phyloP scores from a whole-genome alignment of 1,284 basidiomycete genomes.

The Quambalaria eucalypti region DNA sequence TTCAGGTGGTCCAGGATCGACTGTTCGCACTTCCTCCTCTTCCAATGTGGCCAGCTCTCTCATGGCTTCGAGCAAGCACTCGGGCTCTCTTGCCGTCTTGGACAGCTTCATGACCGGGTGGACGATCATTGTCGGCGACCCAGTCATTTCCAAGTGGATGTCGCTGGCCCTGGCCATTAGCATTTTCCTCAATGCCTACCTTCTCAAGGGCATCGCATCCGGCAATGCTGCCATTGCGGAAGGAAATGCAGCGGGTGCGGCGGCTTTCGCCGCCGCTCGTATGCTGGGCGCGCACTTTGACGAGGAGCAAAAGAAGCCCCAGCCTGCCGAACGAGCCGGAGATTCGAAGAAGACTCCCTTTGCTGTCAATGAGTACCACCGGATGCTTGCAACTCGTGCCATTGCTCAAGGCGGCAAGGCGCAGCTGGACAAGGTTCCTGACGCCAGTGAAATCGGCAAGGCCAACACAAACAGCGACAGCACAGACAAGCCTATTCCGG shows the following conservation, averaged over 20 bases:
- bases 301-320: constrained; percentile 1
- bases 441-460: neutral
- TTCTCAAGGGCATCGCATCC: constrained; percentile 65
- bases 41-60: constrained; percentile 1
- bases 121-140: constrained; percentile 89
- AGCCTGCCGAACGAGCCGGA: neutral
- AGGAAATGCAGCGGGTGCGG: constrained; percentile 43
- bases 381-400: constrained; percentile 9
- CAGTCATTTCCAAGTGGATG: constrained; percentile 94
- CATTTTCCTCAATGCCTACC: constrained; percentile 83
- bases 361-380: constrained; percentile 5
- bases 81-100: constrained; percentile 50
- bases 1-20: constrained; percentile 12
- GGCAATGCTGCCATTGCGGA: constrained; percentile 42
- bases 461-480: neutral
- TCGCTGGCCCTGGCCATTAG: constrained; percentile 73
- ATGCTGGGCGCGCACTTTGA: constrained; percentile 42
- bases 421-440: constrained; percentile 4
- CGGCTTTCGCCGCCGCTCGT: constrained; percentile 43
- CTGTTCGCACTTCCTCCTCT: constrained; percentile 1
- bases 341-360: neutral
- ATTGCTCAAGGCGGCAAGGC: neutral
- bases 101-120: constrained; percentile 88
- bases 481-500: constrained; percentile 1
- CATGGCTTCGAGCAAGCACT: constrained; percentile 5